phyloP scores from a whole-genome alignment of 1,284 basidiomycete species.

The Puccinia sorghi region DNA sequence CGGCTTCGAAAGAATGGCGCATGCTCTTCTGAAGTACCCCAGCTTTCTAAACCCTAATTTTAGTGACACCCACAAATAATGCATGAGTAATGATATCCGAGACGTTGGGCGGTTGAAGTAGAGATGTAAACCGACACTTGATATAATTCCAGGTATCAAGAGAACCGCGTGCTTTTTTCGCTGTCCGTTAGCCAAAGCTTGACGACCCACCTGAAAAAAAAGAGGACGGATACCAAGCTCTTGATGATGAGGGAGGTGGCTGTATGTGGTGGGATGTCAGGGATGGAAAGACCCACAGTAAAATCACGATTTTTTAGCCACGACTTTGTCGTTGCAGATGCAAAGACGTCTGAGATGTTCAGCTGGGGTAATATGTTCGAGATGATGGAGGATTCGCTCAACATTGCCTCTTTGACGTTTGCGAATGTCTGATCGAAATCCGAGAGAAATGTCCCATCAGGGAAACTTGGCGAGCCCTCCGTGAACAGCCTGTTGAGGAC shows the following conservation, averaged over 20 bases:
- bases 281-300: constrained; percentile 52
- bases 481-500: constrained; percentile 27
- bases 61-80: neutral
- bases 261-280: neutral
- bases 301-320: constrained; percentile 78
- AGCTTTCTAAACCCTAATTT: constrained; percentile 70
- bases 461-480: constrained; percentile 32
- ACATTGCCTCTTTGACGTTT: constrained; percentile 36
- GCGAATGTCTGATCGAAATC: constrained; percentile 48
- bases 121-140: constrained; percentile 66
- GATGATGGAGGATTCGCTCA: constrained; percentile 38
- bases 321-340: constrained; percentile 25
- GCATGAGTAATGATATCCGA: neutral
- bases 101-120: constrained; percentile 1
- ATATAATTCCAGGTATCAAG: constrained; percentile 60
- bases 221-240: too few species aligned
- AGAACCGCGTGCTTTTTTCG: constrained; percentile 71
- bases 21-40: constrained; percentile 78
- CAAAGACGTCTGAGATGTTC: constrained; percentile 43
- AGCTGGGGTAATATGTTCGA: constrained; percentile 36
- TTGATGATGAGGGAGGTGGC: too few species aligned
- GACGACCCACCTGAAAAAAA: constrained; percentile 67
- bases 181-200: constrained; percentile 68
- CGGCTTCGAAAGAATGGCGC: constrained; percentile 78
- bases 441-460: constrained; percentile 31